Evolutionary conservation across 2,329 filamentous ascomycete species (phyloP).

Genomic region (Keithomyces neogunnii): DNA sequence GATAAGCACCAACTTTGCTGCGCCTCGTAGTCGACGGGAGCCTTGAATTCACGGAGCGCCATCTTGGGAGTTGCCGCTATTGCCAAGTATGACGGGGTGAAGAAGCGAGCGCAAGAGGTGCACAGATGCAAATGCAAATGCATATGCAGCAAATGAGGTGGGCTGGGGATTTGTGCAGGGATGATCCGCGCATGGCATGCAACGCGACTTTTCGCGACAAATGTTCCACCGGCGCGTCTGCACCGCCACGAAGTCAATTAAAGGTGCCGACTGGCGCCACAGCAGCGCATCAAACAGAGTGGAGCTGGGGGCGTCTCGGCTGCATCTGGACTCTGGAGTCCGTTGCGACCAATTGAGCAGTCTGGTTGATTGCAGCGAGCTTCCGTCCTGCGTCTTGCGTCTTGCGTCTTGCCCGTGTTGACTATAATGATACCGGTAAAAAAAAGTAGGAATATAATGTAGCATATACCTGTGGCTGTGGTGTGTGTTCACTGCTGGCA

Average conservation of each 20-base stretch:
- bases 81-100: background rate
- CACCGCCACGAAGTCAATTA: conserved; percentile 15
- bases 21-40: conserved; percentile 76
- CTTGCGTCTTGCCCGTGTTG: no score
- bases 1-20: conserved; percentile 60
- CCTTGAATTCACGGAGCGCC: conserved; percentile 75
- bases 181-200: conserved; percentile 6
- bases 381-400: no score
- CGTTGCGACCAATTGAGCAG: no score
- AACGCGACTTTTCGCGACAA: conserved; percentile 26
- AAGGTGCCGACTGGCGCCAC: background rate
- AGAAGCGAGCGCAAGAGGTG: no score
- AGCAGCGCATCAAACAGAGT: background rate
- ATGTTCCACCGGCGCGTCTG: conserved; percentile 9
- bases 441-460: no score
- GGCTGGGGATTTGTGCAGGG: conserved; percentile 22
- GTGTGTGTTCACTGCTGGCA: no score
- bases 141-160: conserved; percentile 11
- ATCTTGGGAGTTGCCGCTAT: conserved; percentile 38
- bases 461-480: no score
- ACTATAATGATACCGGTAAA: no score
- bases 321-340: no score
- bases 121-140: background rate
- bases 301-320: background rate
- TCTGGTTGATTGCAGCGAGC: no score